These are phyloP conservation scores for Eucommia ulmoides DNA, from an alignment of 257 asterid species.

Conservation along the genomic window DNA sequence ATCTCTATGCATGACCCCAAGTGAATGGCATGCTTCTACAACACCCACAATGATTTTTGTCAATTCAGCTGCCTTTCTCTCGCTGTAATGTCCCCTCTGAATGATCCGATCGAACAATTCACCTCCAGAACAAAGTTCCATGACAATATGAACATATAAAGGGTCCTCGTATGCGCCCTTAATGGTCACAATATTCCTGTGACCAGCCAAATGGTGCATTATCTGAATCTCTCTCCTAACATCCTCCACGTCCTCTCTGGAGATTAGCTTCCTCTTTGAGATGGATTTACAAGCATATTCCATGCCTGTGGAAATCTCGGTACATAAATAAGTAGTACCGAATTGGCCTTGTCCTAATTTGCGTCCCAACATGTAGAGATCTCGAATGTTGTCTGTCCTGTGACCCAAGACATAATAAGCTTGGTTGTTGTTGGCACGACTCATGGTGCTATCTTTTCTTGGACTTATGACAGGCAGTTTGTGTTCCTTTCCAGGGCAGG, in stretches of 20 bases:
- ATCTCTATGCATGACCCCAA: slow-evolving; percentile 95
- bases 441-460: slow-evolving; percentile 55
- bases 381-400: slow-evolving; percentile 66
- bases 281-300: slow-evolving; percentile 89
- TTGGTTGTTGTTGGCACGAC: slow-evolving; percentile 42
- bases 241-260: slow-evolving; percentile 82
- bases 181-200: slow-evolving; percentile 70
- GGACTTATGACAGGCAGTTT: too few species aligned
- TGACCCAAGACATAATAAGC: slow-evolving; percentile 56
- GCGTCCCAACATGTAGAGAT: slow-evolving; percentile 69
- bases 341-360: too few species aligned
- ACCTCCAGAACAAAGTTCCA: slow-evolving; percentile 91
- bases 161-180: slow-evolving; percentile 92
- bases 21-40: slow-evolving; percentile 93
- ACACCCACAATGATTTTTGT: slow-evolving; percentile 84
- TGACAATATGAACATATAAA: slow-evolving; percentile 77
- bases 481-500: slow-evolving; percentile 21
- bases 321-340: slow-evolving; percentile 75
- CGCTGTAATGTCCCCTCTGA: slow-evolving; percentile 83
- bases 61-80: slow-evolving; percentile 82
- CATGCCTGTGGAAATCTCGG: slow-evolving; percentile 51
- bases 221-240: slow-evolving; percentile 95
- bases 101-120: slow-evolving; percentile 89
- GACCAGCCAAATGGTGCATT: slow-evolving; percentile 94
- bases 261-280: slow-evolving; percentile 73